Percentiles rank a stretch among this genome's conserved stretches.
Evolutionary conservation across 371 early-diverging fungal species (phyloP).

Genomic region (Rhizopus stolonifer): DNA sequence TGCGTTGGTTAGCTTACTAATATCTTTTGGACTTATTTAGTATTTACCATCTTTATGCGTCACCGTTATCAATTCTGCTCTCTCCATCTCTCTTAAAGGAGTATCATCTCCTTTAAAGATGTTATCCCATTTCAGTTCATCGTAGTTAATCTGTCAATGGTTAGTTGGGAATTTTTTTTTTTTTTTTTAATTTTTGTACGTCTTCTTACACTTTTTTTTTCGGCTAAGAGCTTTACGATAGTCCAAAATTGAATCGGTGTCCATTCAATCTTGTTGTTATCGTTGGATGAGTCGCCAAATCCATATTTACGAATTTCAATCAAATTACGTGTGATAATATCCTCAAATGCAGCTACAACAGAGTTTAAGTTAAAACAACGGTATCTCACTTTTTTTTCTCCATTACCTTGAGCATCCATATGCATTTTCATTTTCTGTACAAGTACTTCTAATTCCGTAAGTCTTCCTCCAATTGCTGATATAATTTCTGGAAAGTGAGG

Average conservation of each 20-base stretch:
- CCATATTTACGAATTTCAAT: slow-evolving; percentile 76
- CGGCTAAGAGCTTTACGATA: slow-evolving; percentile 61
- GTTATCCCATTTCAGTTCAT: slow-evolving; percentile 74
- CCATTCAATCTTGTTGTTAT: slow-evolving; percentile 55
- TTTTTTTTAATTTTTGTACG: neutral
- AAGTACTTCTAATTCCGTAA: slow-evolving; percentile 84
- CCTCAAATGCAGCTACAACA: slow-evolving; percentile 72
- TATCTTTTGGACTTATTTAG: neutral
- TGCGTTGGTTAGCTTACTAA: neutral
- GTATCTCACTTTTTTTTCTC: neutral
- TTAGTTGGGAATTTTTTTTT: too few relatives aligned
- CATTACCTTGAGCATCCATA: slow-evolving; percentile 59
- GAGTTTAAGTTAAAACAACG: slow-evolving; percentile 1
- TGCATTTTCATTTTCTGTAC: slow-evolving; percentile 84
- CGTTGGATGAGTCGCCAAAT: neutral
- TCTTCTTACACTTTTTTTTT: slow-evolving; percentile 55
- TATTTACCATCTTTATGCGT: slow-evolving; percentile 68
- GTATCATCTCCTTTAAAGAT: slow-evolving; percentile 80
- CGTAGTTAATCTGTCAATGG: slow-evolving; percentile 60
- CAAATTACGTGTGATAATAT: slow-evolving; percentile 75
- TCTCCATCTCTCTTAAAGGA: slow-evolving; percentile 83
- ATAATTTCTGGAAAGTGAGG: slow-evolving; percentile 58
- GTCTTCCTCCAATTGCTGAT: slow-evolving; percentile 81
- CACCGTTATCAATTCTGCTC: slow-evolving; percentile 81
- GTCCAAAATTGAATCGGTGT: slow-evolving; percentile 78